Conservation (phyloP, 176 grass and related monocot genomes). For the Triticum urartu region DNA sequence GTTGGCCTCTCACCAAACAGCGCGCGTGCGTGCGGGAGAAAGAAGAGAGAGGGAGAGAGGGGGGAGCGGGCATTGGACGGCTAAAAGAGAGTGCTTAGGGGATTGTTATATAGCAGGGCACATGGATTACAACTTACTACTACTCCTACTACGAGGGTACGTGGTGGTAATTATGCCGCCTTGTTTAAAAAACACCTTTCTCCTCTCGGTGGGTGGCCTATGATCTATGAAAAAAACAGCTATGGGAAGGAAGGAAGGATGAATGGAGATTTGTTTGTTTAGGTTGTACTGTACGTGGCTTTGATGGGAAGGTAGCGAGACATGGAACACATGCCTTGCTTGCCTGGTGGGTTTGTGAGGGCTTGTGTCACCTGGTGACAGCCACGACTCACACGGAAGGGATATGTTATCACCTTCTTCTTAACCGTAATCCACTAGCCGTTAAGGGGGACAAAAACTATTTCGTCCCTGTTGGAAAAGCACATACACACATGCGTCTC, state of each 20-base stretch:
- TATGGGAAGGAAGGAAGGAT: neutral
- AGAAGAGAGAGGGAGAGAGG: no score
- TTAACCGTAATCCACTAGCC: constrained; percentile 30
- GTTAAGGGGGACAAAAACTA: constrained; percentile 39
- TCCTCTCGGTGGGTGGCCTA: neutral
- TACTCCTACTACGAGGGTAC: neutral
- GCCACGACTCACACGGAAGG: constrained; percentile 15
- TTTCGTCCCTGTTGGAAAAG: neutral
- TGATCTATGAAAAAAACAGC: neutral
- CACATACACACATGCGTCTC: neutral
- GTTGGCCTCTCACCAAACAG: neutral
- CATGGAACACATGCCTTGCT: constrained; percentile 63
- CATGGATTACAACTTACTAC: constrained; percentile 26
- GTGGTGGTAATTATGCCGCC: constrained; percentile 26
- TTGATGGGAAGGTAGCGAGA: constrained; percentile 35
- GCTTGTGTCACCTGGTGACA: constrained; percentile 38
- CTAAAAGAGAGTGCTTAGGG: neutral
- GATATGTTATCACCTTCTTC: neutral
- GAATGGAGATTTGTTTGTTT: constrained; percentile 13
- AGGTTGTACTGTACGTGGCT: constrained; percentile 1
- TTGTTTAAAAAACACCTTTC: neutral
- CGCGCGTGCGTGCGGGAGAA: no score
- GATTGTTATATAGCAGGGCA: constrained; percentile 44
- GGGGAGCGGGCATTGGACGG: neutral
- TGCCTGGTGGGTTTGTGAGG: constrained; percentile 25